Conservation (phyloP, 1,284 basidiomycete genomes). For the Pascua sp. region DNA sequence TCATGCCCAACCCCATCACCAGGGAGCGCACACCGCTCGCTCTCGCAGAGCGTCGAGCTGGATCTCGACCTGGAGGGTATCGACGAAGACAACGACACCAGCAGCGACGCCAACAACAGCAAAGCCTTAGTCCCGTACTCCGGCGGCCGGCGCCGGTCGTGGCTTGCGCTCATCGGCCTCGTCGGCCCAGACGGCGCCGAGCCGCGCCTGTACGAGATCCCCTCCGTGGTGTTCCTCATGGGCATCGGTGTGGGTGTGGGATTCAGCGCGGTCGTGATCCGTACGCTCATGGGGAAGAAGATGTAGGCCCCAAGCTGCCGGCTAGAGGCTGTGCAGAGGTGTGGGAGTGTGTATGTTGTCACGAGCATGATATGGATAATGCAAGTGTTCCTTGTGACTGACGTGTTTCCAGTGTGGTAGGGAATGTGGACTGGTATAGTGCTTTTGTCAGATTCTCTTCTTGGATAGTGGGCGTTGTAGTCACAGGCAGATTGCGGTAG, state of each 20-base stretch:
- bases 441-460: no score
- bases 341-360: no score
- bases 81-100: no score
- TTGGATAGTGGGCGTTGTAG: no score
- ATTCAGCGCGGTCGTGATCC: constrained; percentile 11
- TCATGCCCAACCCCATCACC: not conserved
- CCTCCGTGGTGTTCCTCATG: constrained; percentile 14
- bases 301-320: not conserved
- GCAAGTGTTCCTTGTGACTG: no score
- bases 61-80: not conserved
- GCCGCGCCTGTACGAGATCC: constrained; percentile 11
- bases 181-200: constrained; percentile 6
- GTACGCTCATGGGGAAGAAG: constrained; percentile 2
- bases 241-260: constrained; percentile 17
- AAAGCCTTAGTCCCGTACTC: not conserved
- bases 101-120: no score
- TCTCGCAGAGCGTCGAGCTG: not conserved
- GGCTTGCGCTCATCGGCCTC: constrained; percentile 7
- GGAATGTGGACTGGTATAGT: no score
- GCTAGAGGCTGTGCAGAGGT: no score
- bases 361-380: no score
- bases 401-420: no score
- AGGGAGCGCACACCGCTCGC: not conserved
- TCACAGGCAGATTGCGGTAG: no score
- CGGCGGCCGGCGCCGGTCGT: not conserved